Evolutionary conservation across 2,329 filamentous ascomycete species (phyloP), one percentile per base, ranked within the genome.

Genomic region (Aspergillus calidoustus): DNA sequence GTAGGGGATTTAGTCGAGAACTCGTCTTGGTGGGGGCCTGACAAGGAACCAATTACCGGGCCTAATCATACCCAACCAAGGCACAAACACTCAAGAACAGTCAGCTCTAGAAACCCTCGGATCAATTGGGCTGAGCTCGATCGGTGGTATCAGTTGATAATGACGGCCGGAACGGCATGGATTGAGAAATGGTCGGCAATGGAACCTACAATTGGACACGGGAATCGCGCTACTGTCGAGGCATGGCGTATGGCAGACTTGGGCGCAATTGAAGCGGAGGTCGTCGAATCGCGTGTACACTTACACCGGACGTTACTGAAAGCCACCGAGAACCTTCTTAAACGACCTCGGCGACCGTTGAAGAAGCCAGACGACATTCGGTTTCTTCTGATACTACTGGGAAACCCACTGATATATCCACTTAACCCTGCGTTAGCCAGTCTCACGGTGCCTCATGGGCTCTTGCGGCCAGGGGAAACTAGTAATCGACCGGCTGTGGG

Each of bases 1-100:
- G 75, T 93, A 2, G 91, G 91, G 2, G 87, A 93, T 69, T 83
- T 93, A 66, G 90, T 89, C 1, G 91, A 95, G 72, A 95, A 95
- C 71, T 91, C 90, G 2, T 86, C 85, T 7, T 94, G 91, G 91
- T 94, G 91, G 91, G 88, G 89, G 51, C 90, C 89, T 1, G 83
- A 83, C 53, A 81, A 84, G 69, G 68, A 71, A 67, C 64, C 77
- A 72, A 68, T 72, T 67, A 68, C 73, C 58, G 71, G 71, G 17
- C 67, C 69, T 11, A 67, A 69, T 53, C 70, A 72, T 49, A 55
- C 68, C 7, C 60, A 75, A 57, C 66, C 76, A 23, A 59, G 56
- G 23, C 54, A 60, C 22, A 74, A 72, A 48, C 67, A 68, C 15
- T 68, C 70, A 49, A 73, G 72, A 41, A 64, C 71, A 38, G 85